phyloP scores from a whole-genome alignment of 192 early-diverging fungal genomes.

The Anaeromyces robustus region DNA sequence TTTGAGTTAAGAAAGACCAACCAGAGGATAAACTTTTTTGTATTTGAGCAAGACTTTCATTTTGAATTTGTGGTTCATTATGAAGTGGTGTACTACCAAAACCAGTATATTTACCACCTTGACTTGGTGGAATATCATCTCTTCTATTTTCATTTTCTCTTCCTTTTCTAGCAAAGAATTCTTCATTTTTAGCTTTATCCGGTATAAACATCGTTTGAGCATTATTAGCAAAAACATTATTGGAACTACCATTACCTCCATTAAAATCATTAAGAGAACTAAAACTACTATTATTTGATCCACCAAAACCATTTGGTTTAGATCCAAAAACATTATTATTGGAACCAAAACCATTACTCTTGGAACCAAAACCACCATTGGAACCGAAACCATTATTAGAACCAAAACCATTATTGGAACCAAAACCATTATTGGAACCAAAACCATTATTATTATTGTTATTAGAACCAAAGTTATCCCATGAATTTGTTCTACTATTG shows the following conservation, averaged over 20 bases:
- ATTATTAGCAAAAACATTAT: neutral
- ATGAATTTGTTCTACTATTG: slow-evolving; percentile 4
- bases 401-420: neutral
- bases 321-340: slow-evolving; percentile 10
- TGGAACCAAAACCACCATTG: neutral
- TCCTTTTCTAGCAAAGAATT: slow-evolving; percentile 58
- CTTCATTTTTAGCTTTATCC: slow-evolving; percentile 56
- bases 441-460: slow-evolving; percentile 11
- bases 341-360: slow-evolving; percentile 1
- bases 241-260: slow-evolving; percentile 4
- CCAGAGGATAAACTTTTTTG: neutral
- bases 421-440: slow-evolving; percentile 1
- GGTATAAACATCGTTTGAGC: neutral
- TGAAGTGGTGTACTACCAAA: slow-evolving; percentile 37
- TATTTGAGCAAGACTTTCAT: neutral
- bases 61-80: neutral
- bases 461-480: slow-evolving; percentile 11
- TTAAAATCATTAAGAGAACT: neutral
- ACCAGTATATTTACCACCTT: slow-evolving; percentile 60
- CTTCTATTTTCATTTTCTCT: slow-evolving; percentile 32
- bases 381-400: neutral
- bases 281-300: slow-evolving; percentile 3
- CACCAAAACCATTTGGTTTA: no score
- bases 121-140: slow-evolving; percentile 50
- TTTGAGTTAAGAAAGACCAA: neutral